Conservation (phyloP, 179 eudicot species). For the Carnegiea gigantea region DNA sequence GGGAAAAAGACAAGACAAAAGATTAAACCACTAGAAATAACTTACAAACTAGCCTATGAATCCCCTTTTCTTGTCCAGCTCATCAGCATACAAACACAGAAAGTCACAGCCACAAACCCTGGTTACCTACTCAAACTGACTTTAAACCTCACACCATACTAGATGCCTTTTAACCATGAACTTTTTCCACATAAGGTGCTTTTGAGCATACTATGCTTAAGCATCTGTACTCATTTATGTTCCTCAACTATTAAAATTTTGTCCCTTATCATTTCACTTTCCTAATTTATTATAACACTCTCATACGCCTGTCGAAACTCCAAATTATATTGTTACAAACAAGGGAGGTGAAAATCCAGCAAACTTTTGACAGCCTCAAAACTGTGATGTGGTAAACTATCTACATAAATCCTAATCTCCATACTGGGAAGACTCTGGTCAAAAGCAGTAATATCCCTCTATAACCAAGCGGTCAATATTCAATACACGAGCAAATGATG, state of each 20-base stretch:
- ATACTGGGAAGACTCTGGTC: not conserved
- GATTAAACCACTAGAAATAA: not conserved
- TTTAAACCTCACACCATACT: not conserved
- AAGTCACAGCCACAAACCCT: not conserved
- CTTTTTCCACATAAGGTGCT: not conserved
- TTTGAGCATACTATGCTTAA: not conserved
- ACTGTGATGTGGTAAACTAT: not conserved
- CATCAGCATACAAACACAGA: not conserved
- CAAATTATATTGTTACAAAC: not conserved
- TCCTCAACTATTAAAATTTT: not conserved
- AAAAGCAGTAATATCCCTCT: not conserved
- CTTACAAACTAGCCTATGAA: not conserved
- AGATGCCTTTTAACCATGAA: not conserved
- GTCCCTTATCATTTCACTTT: not conserved
- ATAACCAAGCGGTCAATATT: not conserved
- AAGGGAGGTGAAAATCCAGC: not conserved
- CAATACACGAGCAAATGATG: conserved; percentile 4
- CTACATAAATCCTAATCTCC: not conserved
- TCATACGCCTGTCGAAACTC: not conserved
- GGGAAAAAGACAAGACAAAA: not conserved
- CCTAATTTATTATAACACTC: not conserved
- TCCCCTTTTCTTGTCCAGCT: not conserved
- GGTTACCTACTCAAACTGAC: not conserved
- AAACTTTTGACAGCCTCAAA: not conserved
- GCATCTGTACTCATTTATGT: not conserved